Percentiles rank a stretch among this genome's conserved stretches.
These are phyloP conservation scores for Nicotiana otophora DNA, from an alignment of 257 asterid genomes.

Conservation along the genomic window DNA sequence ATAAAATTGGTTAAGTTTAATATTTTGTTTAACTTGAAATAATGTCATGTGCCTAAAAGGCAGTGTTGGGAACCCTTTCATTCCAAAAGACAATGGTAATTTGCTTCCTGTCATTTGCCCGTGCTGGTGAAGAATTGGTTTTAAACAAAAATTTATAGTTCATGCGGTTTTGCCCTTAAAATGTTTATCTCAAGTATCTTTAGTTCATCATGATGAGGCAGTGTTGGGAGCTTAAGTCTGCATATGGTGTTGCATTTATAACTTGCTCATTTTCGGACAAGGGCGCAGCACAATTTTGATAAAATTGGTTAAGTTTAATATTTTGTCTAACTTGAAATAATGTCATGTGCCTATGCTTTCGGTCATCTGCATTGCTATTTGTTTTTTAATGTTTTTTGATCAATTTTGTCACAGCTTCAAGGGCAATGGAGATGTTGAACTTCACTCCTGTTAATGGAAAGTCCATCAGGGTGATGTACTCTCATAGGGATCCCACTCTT, in stretches of 20 bases:
- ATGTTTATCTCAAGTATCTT: neutral
- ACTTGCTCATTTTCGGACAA: neutral
- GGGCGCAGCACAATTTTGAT: neutral
- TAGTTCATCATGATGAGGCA: neutral
- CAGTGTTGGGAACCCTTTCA: neutral
- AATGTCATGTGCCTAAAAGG: neutral
- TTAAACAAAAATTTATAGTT: neutral
- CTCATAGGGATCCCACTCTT: constrained; percentile 81
- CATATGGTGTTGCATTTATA: neutral
- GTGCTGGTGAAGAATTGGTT: neutral
- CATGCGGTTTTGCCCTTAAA: neutral
- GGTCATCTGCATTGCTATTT: neutral
- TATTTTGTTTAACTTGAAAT: neutral
- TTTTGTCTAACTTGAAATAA: neutral
- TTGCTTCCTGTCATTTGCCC: neutral
- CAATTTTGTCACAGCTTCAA: constrained; percentile 42
- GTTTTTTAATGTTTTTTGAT: neutral
- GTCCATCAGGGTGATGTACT: constrained; percentile 70
- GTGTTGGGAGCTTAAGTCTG: neutral
- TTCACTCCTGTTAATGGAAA: constrained; percentile 72
- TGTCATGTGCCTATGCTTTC: neutral
- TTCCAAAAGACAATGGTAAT: neutral
- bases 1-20: neutral
- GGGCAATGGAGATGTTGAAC: constrained; percentile 76
- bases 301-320: neutral